phyloP scores from a whole-genome alignment of 1,284 basidiomycete species.

The Amylostereum areolatum region DNA sequence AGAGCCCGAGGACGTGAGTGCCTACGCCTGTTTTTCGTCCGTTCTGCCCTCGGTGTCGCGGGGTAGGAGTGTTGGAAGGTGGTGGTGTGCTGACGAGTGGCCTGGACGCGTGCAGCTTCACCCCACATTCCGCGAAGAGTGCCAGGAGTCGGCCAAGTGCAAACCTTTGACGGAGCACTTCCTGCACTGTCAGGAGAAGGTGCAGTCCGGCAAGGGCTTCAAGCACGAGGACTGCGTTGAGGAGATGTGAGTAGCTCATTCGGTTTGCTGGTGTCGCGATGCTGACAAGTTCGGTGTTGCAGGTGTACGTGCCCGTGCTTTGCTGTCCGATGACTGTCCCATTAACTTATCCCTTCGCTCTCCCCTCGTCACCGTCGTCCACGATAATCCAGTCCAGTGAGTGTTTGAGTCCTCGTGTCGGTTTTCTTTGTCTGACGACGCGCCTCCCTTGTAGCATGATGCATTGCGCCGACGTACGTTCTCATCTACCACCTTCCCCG shows the following conservation, averaged over 20 bases:
- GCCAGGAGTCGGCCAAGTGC: conserved; percentile 66
- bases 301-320: conserved; percentile 43
- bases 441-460: conserved; percentile 55
- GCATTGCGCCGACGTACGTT: conserved; percentile 83
- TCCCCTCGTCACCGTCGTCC: conserved; percentile 4
- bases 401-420: conserved; percentile 16
- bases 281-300: conserved; percentile 5
- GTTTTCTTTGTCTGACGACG: conserved; percentile 5
- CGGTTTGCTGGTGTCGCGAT: conserved; percentile 3
- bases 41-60: not conserved
- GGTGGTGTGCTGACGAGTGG: not conserved
- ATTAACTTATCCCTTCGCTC: not conserved
- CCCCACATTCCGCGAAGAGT: conserved; percentile 71
- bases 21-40: conserved; percentile 1
- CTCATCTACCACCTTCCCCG: not conserved
- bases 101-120: conserved; percentile 37
- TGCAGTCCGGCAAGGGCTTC: conserved; percentile 75
- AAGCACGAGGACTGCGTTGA: conserved; percentile 89
- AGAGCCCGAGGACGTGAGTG: conserved; percentile 79
- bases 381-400: conserved; percentile 14
- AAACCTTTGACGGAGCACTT: conserved; percentile 77
- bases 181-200: conserved; percentile 86
- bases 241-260: conserved; percentile 57
- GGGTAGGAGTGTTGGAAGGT: not conserved
- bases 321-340: not conserved